Evolutionary conservation across 129 eudicot genomes (phyloP), one percentile per base, ranked within the genome.

Genomic region (Gnaphalium uliginosum): DNA sequence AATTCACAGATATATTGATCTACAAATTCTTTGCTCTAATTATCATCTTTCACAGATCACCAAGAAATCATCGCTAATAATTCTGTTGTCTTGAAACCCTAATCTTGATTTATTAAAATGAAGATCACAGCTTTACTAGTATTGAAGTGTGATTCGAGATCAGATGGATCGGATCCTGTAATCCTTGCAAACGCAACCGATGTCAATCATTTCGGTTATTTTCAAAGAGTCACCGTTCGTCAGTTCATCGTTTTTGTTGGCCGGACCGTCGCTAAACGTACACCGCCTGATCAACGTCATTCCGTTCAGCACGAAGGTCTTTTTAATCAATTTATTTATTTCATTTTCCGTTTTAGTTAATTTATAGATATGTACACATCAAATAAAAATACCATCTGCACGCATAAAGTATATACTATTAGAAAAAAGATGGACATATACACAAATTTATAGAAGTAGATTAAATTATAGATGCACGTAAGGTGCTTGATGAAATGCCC

Each of bases 301-400:
- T 90, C 98, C 21, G 98, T 93, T 5, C 90, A 88, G 81, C 96
- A 93, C 64, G 96, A 90, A 90, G 98, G 96, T 93, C 26, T 6
- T 18, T 14, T 68, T 24, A 41, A 2, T 13, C 32, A 0, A 17
- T 35, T 54, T 0, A 17, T 33, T 7, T 22, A 5, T 24, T 24
- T 11, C 1, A 14, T 27, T 58, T n/a, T n/a, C n/a, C n/a, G n/a
- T n/a, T n/a, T n/a, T n/a, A n/a, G n/a, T n/a, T n/a, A n/a, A n/a
- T n/a, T n/a, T n/a, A n/a, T n/a, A n/a, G n/a, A n/a, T n/a, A n/a
- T n/a, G n/a, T n/a, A n/a, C 48, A 41, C 48, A 41, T 41, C 17
- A n/a, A n/a, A n/a, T n/a, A 41, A 41, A 4, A 11, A 46, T 6
- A 3, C 18, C 53, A 46, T 46, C 17, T 46, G 53, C 4, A 3